A percentile compares a stretch with the other conserved stretches of the same genome.
Conservation (phyloP, 257 asterid genomes). For the Primulina eburnea region DNA sequence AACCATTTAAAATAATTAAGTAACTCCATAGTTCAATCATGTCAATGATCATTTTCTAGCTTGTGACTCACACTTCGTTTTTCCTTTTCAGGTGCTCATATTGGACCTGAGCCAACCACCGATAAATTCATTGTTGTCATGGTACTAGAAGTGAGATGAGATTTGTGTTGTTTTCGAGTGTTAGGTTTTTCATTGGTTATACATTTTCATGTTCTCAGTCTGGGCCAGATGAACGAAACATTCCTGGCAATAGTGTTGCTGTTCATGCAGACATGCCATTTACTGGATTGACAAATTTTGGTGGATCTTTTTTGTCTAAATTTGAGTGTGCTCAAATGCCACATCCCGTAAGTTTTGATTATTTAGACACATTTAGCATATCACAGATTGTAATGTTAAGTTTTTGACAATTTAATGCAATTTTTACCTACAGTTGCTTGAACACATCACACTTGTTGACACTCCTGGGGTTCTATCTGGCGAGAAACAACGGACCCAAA, state of each 20-base stretch:
- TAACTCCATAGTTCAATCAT: background rate
- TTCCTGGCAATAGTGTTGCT: constrained; percentile 78
- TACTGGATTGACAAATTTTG: constrained; percentile 58
- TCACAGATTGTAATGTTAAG: background rate
- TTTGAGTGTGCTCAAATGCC: constrained; percentile 64
- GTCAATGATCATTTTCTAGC: constrained; percentile 1
- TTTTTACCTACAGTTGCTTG: constrained; percentile 56
- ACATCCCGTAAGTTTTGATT: constrained; percentile 37
- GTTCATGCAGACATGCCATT: constrained; percentile 85
- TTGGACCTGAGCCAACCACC: constrained; percentile 99
- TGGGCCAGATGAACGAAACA: constrained; percentile 78
- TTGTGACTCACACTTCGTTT: constrained; percentile 18
- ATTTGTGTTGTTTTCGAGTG: background rate
- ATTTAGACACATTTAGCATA: background rate
- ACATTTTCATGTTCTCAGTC: constrained; percentile 48
- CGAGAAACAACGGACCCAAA: constrained; percentile 87
- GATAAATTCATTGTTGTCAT: constrained; percentile 88
- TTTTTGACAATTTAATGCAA: constrained; percentile 14
- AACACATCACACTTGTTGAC: constrained; percentile 85
- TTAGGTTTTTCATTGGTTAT: constrained; percentile 2
- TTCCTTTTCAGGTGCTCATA: constrained; percentile 74
- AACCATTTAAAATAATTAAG: constrained; percentile 4
- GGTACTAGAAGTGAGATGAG: constrained; percentile 39
- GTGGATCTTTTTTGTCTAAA: constrained; percentile 49
- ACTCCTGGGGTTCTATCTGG: constrained; percentile 99